Conservation (phyloP, 1,139 yeast species). For the Saccharomyces hybrid region DNA sequence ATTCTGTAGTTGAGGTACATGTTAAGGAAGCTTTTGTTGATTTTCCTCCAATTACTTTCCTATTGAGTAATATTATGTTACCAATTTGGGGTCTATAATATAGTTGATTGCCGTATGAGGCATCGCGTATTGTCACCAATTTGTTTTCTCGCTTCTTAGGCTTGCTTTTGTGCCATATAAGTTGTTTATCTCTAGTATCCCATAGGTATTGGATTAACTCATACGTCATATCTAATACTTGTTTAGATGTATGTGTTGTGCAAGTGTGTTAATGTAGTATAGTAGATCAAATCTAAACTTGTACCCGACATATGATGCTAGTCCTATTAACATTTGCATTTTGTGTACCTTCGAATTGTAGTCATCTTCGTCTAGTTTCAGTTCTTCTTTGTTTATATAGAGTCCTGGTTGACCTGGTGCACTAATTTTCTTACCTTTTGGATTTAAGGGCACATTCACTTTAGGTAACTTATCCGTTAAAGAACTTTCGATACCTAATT, state of each 20-base stretch:
- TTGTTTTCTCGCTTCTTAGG: not conserved
- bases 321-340: slow-evolving; percentile 7
- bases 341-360: slow-evolving; percentile 5
- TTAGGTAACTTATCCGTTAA: slow-evolving; percentile 1
- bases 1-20: not conserved
- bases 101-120: slow-evolving; percentile 1
- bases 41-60: slow-evolving; percentile 1
- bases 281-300: slow-evolving; percentile 7
- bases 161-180: slow-evolving; percentile 1
- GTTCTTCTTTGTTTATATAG: not conserved
- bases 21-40: not conserved
- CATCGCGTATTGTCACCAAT: not conserved
- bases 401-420: not conserved
- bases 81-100: slow-evolving; percentile 2
- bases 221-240: slow-evolving; percentile 1
- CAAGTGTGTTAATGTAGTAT: slow-evolving; percentile 7
- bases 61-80: not conserved
- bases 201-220: slow-evolving; percentile 1
- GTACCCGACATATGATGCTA: slow-evolving; percentile 9
- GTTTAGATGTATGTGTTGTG: slow-evolving; percentile 3
- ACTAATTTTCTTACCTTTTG: not conserved
- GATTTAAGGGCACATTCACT: not conserved
- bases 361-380: slow-evolving; percentile 1
- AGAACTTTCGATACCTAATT: slow-evolving; percentile 1
- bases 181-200: slow-evolving; percentile 2